These are phyloP conservation scores for Suillus spraguei DNA, from an alignment of 768 basidiomycete species.

Conservation along the genomic window DNA sequence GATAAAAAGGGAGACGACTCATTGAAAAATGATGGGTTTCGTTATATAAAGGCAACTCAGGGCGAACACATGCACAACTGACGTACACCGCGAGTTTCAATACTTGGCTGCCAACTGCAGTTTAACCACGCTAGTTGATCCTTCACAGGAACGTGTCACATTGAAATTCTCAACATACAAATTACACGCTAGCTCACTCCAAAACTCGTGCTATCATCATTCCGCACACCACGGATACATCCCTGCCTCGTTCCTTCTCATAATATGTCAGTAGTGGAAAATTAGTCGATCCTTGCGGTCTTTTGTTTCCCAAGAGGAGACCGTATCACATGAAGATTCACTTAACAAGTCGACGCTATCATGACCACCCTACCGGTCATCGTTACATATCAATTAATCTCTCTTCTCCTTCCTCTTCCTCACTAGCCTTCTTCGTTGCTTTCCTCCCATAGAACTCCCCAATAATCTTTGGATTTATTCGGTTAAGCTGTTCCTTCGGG, in stretches of 20 bases:
- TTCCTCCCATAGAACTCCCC: slow-evolving; percentile 92
- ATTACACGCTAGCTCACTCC: not conserved
- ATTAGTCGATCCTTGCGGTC: not conserved
- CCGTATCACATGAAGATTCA: not conserved
- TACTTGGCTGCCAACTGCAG: not conserved
- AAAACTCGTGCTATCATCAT: slow-evolving; percentile 11
- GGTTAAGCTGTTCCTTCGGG: slow-evolving; percentile 98
- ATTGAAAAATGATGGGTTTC: slow-evolving; percentile 19
- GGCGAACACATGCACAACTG: slow-evolving; percentile 29
- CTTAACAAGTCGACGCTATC: too few species aligned
- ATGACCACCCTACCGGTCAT: too few species aligned
- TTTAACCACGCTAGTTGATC: not conserved
- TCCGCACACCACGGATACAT: slow-evolving; percentile 16
- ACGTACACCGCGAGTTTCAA: slow-evolving; percentile 12
- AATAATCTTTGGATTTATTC: slow-evolving; percentile 96
- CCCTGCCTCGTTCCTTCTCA: slow-evolving; percentile 15
- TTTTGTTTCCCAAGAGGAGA: too few species aligned
- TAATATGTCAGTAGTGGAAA: not conserved
- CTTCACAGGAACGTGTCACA: not conserved
- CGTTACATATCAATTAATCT: slow-evolving; percentile 67
- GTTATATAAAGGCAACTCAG: slow-evolving; percentile 39
- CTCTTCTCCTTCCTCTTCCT: slow-evolving; percentile 45
- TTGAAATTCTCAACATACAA: not conserved
- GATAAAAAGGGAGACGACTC: slow-evolving; percentile 14
- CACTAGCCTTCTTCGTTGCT: slow-evolving; percentile 61